These are phyloP conservation scores for Tricholoma hemisulphureum DNA, from an alignment of 768 basidiomycete genomes.

Conservation along the genomic window DNA sequence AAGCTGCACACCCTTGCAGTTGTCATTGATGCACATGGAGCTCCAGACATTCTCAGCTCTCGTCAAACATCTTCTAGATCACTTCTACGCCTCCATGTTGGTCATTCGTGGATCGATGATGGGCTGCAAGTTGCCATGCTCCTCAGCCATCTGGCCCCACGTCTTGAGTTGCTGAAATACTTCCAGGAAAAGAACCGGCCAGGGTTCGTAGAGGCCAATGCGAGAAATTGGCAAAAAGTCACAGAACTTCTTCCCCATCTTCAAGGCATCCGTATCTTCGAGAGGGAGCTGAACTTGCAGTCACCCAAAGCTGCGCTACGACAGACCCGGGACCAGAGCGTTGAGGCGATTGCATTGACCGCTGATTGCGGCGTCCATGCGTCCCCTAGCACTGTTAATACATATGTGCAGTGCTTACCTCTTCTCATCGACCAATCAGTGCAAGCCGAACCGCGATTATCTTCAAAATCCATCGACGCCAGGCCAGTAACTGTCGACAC, in stretches of 20 bases:
- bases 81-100: slow-evolving; percentile 68
- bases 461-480: slow-evolving; percentile 30
- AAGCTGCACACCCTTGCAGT: slow-evolving; percentile 64
- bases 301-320: slow-evolving; percentile 15
- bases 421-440: slow-evolving; percentile 31
- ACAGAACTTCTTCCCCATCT: slow-evolving; percentile 71
- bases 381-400: slow-evolving; percentile 28
- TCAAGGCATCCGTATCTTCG: slow-evolving; percentile 61
- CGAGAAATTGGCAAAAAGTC: slow-evolving; percentile 66
- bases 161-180: slow-evolving; percentile 67
- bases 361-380: slow-evolving; percentile 33
- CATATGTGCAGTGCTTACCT: slow-evolving; percentile 38
- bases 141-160: slow-evolving; percentile 75
- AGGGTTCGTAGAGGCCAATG: slow-evolving; percentile 65
- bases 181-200: slow-evolving; percentile 78
- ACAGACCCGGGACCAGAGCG: slow-evolving; percentile 44
- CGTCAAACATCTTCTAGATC: slow-evolving; percentile 58
- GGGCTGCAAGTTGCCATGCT: slow-evolving; percentile 69
- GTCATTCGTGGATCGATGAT: slow-evolving; percentile 71
- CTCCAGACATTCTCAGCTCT: slow-evolving; percentile 44
- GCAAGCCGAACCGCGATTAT: slow-evolving; percentile 32
- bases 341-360: slow-evolving; percentile 42
- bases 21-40: slow-evolving; percentile 59
- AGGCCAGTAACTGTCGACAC: slow-evolving; percentile 20
- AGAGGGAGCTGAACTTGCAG: slow-evolving; percentile 44